Percentiles rank a stretch among this genome's conserved stretches.
These are phyloP conservation scores for Kwoniella botswanensis DNA, from an alignment of 768 basidiomycete genomes.

Conservation along the genomic window DNA sequence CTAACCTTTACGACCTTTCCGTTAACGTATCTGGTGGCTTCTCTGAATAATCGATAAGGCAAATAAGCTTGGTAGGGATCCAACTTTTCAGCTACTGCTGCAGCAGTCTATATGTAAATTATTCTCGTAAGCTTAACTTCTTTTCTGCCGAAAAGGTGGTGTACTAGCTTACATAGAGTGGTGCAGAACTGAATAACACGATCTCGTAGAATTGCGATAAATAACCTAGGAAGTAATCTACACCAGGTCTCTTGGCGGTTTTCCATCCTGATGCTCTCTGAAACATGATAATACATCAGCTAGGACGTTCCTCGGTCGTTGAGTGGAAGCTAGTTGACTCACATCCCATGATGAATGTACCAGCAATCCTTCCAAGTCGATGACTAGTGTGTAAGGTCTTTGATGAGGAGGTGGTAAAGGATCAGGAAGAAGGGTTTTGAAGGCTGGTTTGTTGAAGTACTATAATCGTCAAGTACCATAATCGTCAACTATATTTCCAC, in stretches of 20 bases:
- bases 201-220: slow-evolving; percentile 98
- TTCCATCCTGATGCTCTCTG: slow-evolving; percentile 94
- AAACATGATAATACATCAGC: slow-evolving; percentile 3
- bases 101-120: slow-evolving; percentile 70
- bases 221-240: slow-evolving; percentile 97
- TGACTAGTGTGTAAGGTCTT: slow-evolving; percentile 87
- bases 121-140: too few species aligned
- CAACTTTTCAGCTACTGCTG: slow-evolving; percentile 86
- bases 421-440: slow-evolving; percentile 88
- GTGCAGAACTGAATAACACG: slow-evolving; percentile 90
- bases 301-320: neutral
- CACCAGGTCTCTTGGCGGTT: slow-evolving; percentile 95
- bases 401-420: slow-evolving; percentile 79
- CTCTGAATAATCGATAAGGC: slow-evolving; percentile 87
- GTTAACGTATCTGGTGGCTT: slow-evolving; percentile 81
- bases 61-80: slow-evolving; percentile 92
- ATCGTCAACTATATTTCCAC: neutral
- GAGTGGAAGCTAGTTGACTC: slow-evolving; percentile 58
- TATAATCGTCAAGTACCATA: slow-evolving; percentile 51
- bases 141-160: neutral
- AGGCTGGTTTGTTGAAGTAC: slow-evolving; percentile 92
- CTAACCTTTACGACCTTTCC: slow-evolving; percentile 83
- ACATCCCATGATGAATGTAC: slow-evolving; percentile 96
- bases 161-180: slow-evolving; percentile 72
- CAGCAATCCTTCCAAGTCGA: slow-evolving; percentile 90